Evolutionary conservation across 768 basidiomycete genomes (phyloP).

Genomic region (Trametes cubensis): DNA sequence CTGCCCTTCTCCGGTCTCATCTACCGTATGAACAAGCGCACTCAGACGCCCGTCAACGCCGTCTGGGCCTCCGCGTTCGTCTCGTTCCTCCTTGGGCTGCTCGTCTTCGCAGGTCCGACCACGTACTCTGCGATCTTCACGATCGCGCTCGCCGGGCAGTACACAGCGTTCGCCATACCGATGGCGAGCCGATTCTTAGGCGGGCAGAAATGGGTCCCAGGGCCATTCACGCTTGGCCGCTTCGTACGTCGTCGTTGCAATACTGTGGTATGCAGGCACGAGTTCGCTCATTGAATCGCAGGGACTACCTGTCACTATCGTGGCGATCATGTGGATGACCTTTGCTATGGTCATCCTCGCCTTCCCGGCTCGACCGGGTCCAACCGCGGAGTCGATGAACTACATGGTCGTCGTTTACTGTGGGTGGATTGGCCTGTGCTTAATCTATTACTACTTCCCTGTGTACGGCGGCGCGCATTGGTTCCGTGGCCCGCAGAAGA

Average conservation of each 20-base stretch:
- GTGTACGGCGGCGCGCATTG: slow-evolving; percentile 28
- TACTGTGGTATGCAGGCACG: neutral
- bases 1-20: slow-evolving; percentile 66
- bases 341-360: too few species aligned
- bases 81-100: slow-evolving; percentile 54
- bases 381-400: slow-evolving; percentile 33
- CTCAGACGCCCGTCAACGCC: slow-evolving; percentile 57
- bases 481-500: slow-evolving; percentile 25
- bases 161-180: slow-evolving; percentile 37
- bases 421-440: slow-evolving; percentile 35
- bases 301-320: too few species aligned
- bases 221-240: slow-evolving; percentile 41
- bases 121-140: slow-evolving; percentile 42
- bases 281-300: neutral
- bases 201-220: slow-evolving; percentile 33
- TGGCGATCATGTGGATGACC: too few species aligned
- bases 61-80: slow-evolving; percentile 53
- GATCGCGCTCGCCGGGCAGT: slow-evolving; percentile 28
- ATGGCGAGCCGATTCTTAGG: slow-evolving; percentile 37
- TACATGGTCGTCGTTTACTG: slow-evolving; percentile 39
- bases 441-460: slow-evolving; percentile 38
- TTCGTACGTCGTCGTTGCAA: slow-evolving; percentile 22
- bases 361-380: too few species aligned
- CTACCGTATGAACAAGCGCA: slow-evolving; percentile 56
- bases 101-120: slow-evolving; percentile 59